These are phyloP conservation scores for Paragyromitra xinjiangensis DNA, from an alignment of 495 filamentous ascomycete genomes.

Conservation along the genomic window DNA sequence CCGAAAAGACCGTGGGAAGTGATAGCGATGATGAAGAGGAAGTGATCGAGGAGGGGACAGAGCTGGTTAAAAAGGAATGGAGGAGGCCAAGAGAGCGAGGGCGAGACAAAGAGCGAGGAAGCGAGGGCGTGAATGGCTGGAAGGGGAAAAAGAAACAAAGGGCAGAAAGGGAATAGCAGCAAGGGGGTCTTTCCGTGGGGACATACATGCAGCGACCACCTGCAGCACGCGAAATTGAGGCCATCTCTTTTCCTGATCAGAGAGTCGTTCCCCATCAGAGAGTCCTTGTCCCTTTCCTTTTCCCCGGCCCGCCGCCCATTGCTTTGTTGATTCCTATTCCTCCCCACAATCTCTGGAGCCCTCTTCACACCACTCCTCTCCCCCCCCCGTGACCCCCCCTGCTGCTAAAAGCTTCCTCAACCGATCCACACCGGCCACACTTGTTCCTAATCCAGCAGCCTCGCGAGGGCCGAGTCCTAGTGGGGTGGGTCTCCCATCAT, in stretches of 20 bases:
- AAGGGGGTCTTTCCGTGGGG: neutral
- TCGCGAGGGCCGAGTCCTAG: slow-evolving; percentile 24
- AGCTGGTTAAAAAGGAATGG: slow-evolving; percentile 56
- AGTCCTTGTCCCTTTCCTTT: too few species aligned
- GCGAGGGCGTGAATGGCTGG: slow-evolving; percentile 11
- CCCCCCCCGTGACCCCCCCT: slow-evolving; percentile 3
- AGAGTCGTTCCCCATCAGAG: too few species aligned
- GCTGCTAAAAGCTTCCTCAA: slow-evolving; percentile 31
- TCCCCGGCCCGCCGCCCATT: too few species aligned
- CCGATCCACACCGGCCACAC: slow-evolving; percentile 13
- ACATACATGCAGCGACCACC: neutral
- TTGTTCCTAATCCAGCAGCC: slow-evolving; percentile 8
- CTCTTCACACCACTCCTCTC: slow-evolving; percentile 4
- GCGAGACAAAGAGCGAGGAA: slow-evolving; percentile 29
- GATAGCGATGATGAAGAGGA: slow-evolving; percentile 37
- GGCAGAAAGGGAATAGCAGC: neutral
- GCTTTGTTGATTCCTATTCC: slow-evolving; percentile 13
- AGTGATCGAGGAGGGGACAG: slow-evolving; percentile 29
- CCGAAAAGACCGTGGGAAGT: slow-evolving; percentile 50
- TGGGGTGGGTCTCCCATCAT: slow-evolving; percentile 15
- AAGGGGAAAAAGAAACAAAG: slow-evolving; percentile 34
- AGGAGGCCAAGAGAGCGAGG: slow-evolving; percentile 25
- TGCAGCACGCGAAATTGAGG: slow-evolving; percentile 22
- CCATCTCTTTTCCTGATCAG: neutral
- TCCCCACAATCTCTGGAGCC: slow-evolving; percentile 39